phyloP scores from a whole-genome alignment of 805 yeast species.

The Candida oleophila region DNA sequence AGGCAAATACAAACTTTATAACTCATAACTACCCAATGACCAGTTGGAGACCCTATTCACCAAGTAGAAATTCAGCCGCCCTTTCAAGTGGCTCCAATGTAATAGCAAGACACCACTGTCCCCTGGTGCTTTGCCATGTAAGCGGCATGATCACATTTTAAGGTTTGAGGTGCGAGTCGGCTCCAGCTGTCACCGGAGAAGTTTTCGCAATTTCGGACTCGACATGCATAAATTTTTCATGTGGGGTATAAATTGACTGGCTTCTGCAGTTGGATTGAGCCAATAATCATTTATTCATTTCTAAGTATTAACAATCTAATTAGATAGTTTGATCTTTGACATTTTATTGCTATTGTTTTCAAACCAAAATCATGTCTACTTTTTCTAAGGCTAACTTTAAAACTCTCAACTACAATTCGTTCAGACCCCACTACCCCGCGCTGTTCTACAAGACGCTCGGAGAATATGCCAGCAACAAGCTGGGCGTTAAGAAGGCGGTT shows the following conservation, averaged over 20 bases:
- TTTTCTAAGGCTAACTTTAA: constrained; percentile 33
- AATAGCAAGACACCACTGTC: too few species aligned
- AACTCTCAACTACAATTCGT: constrained; percentile 33
- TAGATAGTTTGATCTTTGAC: not conserved
- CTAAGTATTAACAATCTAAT: not conserved
- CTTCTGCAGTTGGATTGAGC: not conserved
- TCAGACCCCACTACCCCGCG: constrained; percentile 42
- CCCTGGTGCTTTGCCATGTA: too few species aligned
- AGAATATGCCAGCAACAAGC: constrained; percentile 21
- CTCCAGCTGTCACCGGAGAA: not conserved
- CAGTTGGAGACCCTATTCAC: too few species aligned
- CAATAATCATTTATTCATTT: not conserved
- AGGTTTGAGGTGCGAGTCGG: not conserved
- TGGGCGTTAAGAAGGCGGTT: constrained; percentile 25
- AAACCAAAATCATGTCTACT: constrained; percentile 24
- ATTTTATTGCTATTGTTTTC: not conserved
- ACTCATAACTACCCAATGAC: too few species aligned
- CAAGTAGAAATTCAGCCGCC: too few species aligned
- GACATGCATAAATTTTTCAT: not conserved
- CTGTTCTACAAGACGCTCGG: constrained; percentile 32
- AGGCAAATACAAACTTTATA: too few species aligned
- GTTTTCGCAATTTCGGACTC: not conserved
- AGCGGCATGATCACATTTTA: too few species aligned
- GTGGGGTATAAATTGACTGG: constrained; percentile 2
- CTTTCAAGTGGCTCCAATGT: too few species aligned